A percentile compares a stretch with the other conserved stretches of the same genome.
Evolutionary conservation across 2,329 filamentous ascomycete species (phyloP).

Genomic region (Fusarium verticillioides): DNA sequence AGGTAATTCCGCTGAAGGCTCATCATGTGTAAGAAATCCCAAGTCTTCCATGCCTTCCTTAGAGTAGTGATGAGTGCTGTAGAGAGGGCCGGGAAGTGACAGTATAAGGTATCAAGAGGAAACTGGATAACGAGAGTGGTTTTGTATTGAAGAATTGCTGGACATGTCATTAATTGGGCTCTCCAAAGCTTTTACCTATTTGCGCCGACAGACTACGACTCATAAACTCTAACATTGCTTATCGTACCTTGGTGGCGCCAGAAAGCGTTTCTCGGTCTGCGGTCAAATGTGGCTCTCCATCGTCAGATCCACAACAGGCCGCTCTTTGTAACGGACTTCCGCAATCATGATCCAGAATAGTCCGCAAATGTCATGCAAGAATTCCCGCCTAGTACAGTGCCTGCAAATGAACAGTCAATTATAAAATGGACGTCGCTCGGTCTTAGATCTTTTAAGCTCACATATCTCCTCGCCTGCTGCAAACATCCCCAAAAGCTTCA

Average conservation of each 20-base stretch:
- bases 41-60: not conserved
- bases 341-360: not conserved
- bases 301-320: not conserved
- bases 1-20: not conserved
- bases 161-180: not conserved
- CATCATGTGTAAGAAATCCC: not conserved
- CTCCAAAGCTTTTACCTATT: not conserved
- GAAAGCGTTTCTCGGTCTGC: not conserved
- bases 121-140: not conserved
- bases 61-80: not conserved
- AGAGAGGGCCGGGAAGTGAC: not conserved
- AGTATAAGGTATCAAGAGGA: not conserved
- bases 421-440: not conserved
- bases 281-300: not conserved
- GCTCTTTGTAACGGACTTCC: not conserved
- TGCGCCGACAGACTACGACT: not conserved
- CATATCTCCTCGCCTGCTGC: not conserved
- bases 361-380: not conserved
- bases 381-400: too few species aligned
- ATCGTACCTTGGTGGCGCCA: not conserved
- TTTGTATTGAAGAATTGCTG: not conserved
- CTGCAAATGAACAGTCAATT: not conserved
- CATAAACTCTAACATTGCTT: not conserved
- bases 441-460: not conserved
- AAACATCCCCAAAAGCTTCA: not conserved